Evolutionary conservation across 192 early-diverging fungal species (phyloP), one percentile per base, ranked within the genome.

Genomic region (Mortierella antarctica): DNA sequence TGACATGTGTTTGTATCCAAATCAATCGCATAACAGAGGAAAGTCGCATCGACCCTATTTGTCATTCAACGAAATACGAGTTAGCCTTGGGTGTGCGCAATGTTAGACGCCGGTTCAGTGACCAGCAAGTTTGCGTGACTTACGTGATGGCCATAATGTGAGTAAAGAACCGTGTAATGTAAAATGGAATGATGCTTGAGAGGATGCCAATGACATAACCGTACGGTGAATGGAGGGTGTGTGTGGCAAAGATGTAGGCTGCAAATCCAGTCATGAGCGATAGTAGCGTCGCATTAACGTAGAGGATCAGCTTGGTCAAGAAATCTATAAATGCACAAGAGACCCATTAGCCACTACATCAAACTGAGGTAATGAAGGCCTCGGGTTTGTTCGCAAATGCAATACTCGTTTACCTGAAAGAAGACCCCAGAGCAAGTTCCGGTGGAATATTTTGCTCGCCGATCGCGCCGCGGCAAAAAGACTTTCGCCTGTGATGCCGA

Each of bases 11-110:
- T 90, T 8, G 76, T 83, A 66, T 95, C 93, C n/a, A 95, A 68
- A 78, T 95, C 94, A 51, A 95, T 85, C 17, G 93, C 86, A 74
- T 93, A 95, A 70, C 93, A 93, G n/a, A 95, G 70, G 72, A 94
- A 94, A 2, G 88, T 89, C 1, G 94, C 90, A 77, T 95, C 93
- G 15, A 94, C 83, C 23, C 93, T 95, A 82, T 62, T 68, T 31
- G 44, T 0, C 31, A 31, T 31, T 3, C 31, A 31, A 31, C 1
- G 31, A 2, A 31, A 31, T 31, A 3, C 1, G 3, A 31, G 31
- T 31, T 3, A 31, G 31, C 31, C 31, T 3, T 31, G 31, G 1
- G 31, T 31, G 31, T 31, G 31, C 31, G 31, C 31, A 3, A 31
- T 31, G 3, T 31, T 31, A 31, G 31, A 11, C 1, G 54, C 11